phyloP scores from a whole-genome alignment of 1,139 yeast genomes.

The Diutina sp. region DNA sequence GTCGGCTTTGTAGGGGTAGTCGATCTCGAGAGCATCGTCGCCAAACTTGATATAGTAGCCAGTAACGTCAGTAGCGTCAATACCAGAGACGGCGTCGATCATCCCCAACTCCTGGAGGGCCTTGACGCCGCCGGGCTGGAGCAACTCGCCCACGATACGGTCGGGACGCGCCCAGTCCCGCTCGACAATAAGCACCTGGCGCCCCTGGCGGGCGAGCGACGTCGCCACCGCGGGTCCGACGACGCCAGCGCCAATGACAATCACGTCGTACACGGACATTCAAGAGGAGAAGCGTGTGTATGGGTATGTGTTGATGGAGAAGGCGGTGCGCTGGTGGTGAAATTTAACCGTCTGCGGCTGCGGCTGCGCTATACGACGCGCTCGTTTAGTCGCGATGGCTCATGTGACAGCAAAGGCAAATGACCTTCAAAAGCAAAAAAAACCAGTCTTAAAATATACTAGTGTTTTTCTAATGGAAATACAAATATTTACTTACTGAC shows the following conservation, averaged over 20 bases:
- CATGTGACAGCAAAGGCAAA: not conserved
- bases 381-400: not conserved
- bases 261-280: constrained; percentile 35
- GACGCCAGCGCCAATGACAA: constrained; percentile 89
- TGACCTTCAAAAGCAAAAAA: too few species aligned
- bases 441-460: too few species aligned
- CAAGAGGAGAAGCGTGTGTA: not conserved
- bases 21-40: constrained; percentile 41
- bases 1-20: constrained; percentile 58
- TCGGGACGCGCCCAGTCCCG: constrained; percentile 90
- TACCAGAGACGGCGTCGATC: constrained; percentile 64
- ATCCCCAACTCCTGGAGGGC: constrained; percentile 75
- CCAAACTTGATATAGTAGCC: constrained; percentile 76
- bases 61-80: constrained; percentile 63
- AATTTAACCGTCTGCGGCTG: not conserved
- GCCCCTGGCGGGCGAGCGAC: constrained; percentile 81
- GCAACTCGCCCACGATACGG: constrained; percentile 89
- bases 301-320: not conserved
- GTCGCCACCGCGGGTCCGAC: constrained; percentile 92
- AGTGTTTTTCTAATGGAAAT: too few species aligned
- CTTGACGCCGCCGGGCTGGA: constrained; percentile 90
- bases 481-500: too few species aligned
- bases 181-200: constrained; percentile 64
- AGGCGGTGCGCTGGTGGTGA: not conserved
- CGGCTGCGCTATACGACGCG: constrained; percentile 1